Conservation (phyloP, 495 filamentous ascomycete species). For the Wilcoxina mikolae region DNA sequence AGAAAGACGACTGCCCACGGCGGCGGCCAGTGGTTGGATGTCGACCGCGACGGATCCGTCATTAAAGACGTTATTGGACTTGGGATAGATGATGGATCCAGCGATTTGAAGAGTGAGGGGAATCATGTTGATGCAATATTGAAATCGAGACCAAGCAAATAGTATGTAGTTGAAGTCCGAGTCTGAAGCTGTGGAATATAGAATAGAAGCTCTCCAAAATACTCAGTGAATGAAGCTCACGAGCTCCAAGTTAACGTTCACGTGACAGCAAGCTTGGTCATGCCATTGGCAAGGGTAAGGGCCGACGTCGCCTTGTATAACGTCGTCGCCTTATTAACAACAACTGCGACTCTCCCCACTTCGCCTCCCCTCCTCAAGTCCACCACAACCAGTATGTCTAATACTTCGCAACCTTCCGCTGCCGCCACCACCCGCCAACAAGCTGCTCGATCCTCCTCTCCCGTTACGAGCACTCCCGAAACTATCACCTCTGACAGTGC, state of each 20-base stretch:
- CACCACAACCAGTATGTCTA: background rate
- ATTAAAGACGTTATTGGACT: conserved; percentile 3
- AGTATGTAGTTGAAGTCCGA: no score
- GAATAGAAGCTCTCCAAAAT: no score
- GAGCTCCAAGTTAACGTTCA: no score
- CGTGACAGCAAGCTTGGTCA: no score
- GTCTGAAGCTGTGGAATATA: no score
- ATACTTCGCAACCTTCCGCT: background rate
- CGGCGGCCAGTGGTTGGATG: conserved; percentile 11
- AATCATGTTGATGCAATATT: background rate
- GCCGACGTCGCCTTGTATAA: no score
- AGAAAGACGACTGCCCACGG: background rate
- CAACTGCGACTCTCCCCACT: no score
- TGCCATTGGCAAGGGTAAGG: no score
- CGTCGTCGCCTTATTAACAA: no score
- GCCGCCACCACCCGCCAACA: background rate
- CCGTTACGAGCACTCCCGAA: background rate
- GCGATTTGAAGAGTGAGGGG: conserved; percentile 20
- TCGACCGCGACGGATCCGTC: conserved; percentile 18
- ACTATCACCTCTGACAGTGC: background rate
- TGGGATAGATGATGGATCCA: conserved; percentile 23
- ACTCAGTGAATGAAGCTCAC: no score
- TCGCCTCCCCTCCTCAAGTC: background rate
- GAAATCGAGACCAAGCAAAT: background rate
- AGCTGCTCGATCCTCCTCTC: background rate